A percentile compares a stretch with the other conserved stretches of the same genome.
These are phyloP conservation scores for Trichoderma koningiopsis DNA, from an alignment of 2,329 filamentous ascomycete species.

Conservation along the genomic window DNA sequence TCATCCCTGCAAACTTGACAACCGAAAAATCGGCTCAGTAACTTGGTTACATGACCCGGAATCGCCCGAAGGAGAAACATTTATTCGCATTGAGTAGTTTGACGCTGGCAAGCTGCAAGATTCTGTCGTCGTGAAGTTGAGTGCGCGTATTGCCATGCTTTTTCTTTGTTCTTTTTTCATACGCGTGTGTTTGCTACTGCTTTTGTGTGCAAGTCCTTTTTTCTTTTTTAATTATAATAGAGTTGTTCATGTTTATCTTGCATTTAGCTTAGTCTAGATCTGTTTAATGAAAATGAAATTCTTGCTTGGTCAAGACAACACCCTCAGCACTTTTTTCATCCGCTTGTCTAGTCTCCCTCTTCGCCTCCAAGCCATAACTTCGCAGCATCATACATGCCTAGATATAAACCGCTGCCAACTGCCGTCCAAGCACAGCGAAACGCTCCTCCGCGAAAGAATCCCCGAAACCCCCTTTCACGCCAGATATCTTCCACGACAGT, in stretches of 20 bases:
- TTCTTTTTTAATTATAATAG: not conserved
- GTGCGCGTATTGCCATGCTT: not conserved
- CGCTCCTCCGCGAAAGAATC: conserved; percentile 75
- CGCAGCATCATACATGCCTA: conserved; percentile 83
- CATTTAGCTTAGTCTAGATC: not conserved
- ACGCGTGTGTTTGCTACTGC: too few relatives aligned
- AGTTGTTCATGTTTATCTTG: not conserved
- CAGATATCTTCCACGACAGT: conserved; percentile 67
- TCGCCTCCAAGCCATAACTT: conserved; percentile 58
- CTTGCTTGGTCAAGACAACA: not conserved
- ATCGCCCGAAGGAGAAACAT: not conserved
- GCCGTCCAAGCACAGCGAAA: conserved; percentile 80
- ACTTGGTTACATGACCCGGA: not conserved
- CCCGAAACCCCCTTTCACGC: conserved; percentile 66
- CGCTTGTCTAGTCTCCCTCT: not conserved
- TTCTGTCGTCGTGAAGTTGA: not conserved
- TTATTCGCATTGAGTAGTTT: not conserved
- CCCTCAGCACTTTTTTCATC: not conserved
- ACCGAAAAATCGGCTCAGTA: not conserved
- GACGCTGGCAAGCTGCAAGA: not conserved
- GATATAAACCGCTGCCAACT: conserved; percentile 78
- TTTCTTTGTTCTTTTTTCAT: not conserved
- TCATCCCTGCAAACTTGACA: not conserved
- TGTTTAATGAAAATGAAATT: not conserved
- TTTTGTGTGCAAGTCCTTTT: not conserved